Conservation (phyloP, 495 filamentous ascomycete species). For the Hypoxylon lienhwacheense region DNA sequence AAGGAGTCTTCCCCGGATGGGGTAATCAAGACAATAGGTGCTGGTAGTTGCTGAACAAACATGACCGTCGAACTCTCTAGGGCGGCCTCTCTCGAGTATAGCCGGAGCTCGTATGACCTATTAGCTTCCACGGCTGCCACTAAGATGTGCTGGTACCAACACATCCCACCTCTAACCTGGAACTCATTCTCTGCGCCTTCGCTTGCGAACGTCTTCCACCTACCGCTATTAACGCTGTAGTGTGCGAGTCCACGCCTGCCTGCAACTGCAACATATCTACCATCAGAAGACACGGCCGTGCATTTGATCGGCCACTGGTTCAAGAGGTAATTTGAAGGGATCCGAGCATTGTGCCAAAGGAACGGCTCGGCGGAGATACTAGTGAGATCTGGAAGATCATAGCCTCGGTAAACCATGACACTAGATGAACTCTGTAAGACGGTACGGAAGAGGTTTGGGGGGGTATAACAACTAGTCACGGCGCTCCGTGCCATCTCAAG, state of each 20-base stretch:
- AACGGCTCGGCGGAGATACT: slow-evolving; percentile 90
- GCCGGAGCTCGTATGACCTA: slow-evolving; percentile 80
- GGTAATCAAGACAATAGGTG: slow-evolving; percentile 83
- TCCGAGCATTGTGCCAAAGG: slow-evolving; percentile 88
- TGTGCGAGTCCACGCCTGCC: slow-evolving; percentile 91
- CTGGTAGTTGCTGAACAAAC: slow-evolving; percentile 73
- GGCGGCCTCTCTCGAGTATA: slow-evolving; percentile 84
- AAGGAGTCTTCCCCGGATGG: slow-evolving; percentile 91
- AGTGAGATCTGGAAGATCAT: slow-evolving; percentile 85
- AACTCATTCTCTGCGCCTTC: slow-evolving; percentile 83
- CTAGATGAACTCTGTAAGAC: slow-evolving; percentile 84
- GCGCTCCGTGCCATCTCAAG: slow-evolving; percentile 92
- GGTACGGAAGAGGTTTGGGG: slow-evolving; percentile 84
- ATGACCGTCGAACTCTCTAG: slow-evolving; percentile 73
- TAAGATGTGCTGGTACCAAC: slow-evolving; percentile 95
- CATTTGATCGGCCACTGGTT: slow-evolving; percentile 91
- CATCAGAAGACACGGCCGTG: slow-evolving; percentile 84
- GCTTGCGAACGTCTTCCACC: slow-evolving; percentile 94
- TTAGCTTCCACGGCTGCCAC: slow-evolving; percentile 91
- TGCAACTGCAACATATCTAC: slow-evolving; percentile 91
- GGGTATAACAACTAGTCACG: slow-evolving; percentile 84
- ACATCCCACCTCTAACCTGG: slow-evolving; percentile 92
- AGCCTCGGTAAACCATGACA: slow-evolving; percentile 88
- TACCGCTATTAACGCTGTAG: slow-evolving; percentile 90
- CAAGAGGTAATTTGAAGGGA: slow-evolving; percentile 80